Evolutionary conservation across 1,284 basidiomycete genomes (phyloP), one percentile per base, ranked within the genome.

Genomic region (Sphagnurus paluster): DNA sequence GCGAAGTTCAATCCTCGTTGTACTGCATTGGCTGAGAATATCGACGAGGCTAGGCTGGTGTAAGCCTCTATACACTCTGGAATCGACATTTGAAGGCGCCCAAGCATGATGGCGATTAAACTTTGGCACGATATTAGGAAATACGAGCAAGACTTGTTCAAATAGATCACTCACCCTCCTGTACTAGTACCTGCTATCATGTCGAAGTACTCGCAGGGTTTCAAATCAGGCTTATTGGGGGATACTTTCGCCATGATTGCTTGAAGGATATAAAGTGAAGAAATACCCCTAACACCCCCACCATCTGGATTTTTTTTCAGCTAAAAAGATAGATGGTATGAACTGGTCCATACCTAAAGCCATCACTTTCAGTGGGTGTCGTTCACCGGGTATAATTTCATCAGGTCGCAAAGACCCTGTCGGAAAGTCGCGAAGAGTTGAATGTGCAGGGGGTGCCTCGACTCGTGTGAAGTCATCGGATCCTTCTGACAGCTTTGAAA

Each of bases 101-200:
- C 67, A 10, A 69, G 59, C 65, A 69, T 67, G 14, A 70, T 56
- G 2, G 66, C 66, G 21, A 69, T 69, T n/a, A 69, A 44, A 6
- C 64, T 65, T 30, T 26, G n/a, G 21, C 13, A 7, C 10, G 6
- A 25, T n/a, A 28, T 41, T 16, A 44, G n/a, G 25, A 20, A 33
- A 14, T 7, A 7, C n/a, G 7, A 33, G 7, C 30, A 2, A 14
- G 8, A n/a, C 11, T n/a, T 10, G 14, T n/a, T n/a, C n/a, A n/a
- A 2, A 8, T 11, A n/a, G 24, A 26, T n/a, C 5, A 53, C 59
- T 4, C 33, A 65, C 64, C 64, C 66, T 46, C 66, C 65, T 2
- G 64, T 63, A 39, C 64, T 67, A 1, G 65, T 66, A 25, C 65
- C 66, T 6, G 56, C 55, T 28, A 67, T 66, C 59, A 68, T 61